Evolutionary conservation across 768 basidiomycete species (phyloP).

Genomic region (Suillus brevipes): DNA sequence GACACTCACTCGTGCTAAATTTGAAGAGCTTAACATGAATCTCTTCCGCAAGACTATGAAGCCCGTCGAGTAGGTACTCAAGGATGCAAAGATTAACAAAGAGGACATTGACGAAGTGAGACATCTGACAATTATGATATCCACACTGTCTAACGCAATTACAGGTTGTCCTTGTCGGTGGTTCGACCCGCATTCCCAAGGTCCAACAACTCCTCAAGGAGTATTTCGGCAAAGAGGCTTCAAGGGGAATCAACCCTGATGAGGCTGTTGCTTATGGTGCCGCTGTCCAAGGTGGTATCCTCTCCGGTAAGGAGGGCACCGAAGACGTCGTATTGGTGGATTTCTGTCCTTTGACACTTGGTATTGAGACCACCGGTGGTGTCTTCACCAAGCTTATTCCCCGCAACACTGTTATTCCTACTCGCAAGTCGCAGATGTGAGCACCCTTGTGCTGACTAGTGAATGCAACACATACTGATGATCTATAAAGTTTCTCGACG

Average conservation of each 20-base stretch:
- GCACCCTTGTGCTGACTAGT: slow-evolving; percentile 22
- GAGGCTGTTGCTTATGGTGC: slow-evolving; percentile 99
- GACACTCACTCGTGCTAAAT: slow-evolving; percentile 96
- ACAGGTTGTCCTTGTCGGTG: slow-evolving; percentile 87
- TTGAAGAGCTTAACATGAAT: slow-evolving; percentile 98
- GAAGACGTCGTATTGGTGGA: slow-evolving; percentile 93
- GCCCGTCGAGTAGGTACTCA: slow-evolving; percentile 97
- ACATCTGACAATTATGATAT: neutral
- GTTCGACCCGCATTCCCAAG: slow-evolving; percentile 99
- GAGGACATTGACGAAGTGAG: slow-evolving; percentile 88
- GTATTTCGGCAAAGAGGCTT: slow-evolving; percentile 97
- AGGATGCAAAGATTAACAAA: slow-evolving; percentile 98
- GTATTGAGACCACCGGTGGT: slow-evolving; percentile 98
- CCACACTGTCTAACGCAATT: neutral
- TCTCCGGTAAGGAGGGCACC: slow-evolving; percentile 90
- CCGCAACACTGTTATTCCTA: slow-evolving; percentile 97
- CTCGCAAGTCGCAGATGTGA: slow-evolving; percentile 92
- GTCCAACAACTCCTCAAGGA: slow-evolving; percentile 98
- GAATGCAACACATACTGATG: neutral
- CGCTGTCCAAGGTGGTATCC: slow-evolving; percentile 97
- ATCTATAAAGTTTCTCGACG: slow-evolving; percentile 62
- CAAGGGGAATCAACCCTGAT: slow-evolving; percentile 98
- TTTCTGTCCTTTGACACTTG: slow-evolving; percentile 94
- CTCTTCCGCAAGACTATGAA: slow-evolving; percentile 99
- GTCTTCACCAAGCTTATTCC: slow-evolving; percentile 98